Base-by-base conservation (phyloP, 176 grass and related monocot genomes). In the Rhynchospora pubera region DNA sequence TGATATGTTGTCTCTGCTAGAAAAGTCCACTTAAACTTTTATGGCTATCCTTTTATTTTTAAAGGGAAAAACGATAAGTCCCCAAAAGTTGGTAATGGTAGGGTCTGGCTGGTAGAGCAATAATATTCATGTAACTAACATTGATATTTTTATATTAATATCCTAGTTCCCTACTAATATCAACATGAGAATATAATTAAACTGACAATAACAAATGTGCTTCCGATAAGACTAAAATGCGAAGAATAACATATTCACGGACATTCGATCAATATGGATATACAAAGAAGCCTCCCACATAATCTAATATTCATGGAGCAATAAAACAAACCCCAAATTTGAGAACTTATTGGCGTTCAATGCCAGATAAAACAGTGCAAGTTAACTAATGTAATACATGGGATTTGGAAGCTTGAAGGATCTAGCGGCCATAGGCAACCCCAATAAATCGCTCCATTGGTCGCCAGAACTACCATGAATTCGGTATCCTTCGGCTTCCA, bases 391-490 rank as follows among this genome's bases (percentile, higher is more conserved):
- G 62, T 89, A 92, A 57, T 97, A 97, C 90, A 97, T 94, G 75
- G 94, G 94, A 77, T 97, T 97, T 22, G 90, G 94, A 23, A 97
- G 90, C 34, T 98, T 98, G 89, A 98, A 94, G 50, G 92, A 98
- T 85, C 96, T 87, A 1, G 57, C 83, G 19, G 92, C 92, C 84
- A 91, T 87, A 51, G 96, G 90, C 5, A 83, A 84, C 51, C 96
- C 92, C 34, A 91, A 24, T 69, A 98, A 83, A 79, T 98, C 96
- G 55, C 96, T 94, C 96, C 96, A 98, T 71, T 98, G 96, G 83
- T 98, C 90, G 15, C 95, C 89, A 64, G 89, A 94, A 77, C 66
- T 93, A 8, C 96, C 96, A 57, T 87, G 87, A 79, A 98, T 98
- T 83, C 85, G 91, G 84, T 91, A 98, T 79, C 96, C 90, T 90